Evolutionary conservation across 169 alveolate species (phyloP).

Genomic region (Eimeria tenella): DNA sequence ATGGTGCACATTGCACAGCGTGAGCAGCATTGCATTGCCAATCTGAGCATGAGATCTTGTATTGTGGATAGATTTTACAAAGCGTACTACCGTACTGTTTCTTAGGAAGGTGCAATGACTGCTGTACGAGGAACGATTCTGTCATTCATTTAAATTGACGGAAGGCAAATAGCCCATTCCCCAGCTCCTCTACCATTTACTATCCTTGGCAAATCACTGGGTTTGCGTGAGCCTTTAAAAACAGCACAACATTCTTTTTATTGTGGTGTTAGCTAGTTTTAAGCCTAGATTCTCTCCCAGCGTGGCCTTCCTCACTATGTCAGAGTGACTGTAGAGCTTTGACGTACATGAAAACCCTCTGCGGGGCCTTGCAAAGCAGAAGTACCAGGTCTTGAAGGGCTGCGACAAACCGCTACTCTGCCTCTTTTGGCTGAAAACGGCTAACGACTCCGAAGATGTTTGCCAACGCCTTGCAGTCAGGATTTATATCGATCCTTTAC

Average conservation of each 20-base stretch:
- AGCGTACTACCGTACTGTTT: too few relatives aligned
- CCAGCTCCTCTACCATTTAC: too few relatives aligned
- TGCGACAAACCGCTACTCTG: not conserved
- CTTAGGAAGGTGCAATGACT: too few relatives aligned
- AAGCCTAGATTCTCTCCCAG: not conserved
- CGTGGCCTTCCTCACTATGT: not conserved
- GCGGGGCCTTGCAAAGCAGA: conserved; percentile 32
- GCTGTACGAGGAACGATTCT: too few relatives aligned
- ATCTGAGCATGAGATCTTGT: not conserved
- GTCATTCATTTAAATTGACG: too few relatives aligned
- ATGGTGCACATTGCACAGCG: not conserved
- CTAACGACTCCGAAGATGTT: conserved; percentile 87
- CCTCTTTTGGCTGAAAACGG: too few relatives aligned
- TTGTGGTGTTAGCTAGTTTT: too few relatives aligned
- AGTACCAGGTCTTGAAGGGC: conserved; percentile 11
- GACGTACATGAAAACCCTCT: not conserved
- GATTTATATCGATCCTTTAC: conserved; percentile 95
- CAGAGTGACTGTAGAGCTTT: not conserved
- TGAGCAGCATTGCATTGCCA: not conserved
- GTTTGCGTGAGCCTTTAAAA: too few relatives aligned
- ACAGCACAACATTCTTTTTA: too few relatives aligned
- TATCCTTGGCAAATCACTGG: too few relatives aligned
- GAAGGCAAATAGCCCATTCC: too few relatives aligned
- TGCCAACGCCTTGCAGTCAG: conserved; percentile 95
- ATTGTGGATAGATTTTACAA: too few relatives aligned